Evolutionary conservation across 768 basidiomycete species (phyloP), one percentile per base, ranked within the genome.

Genomic region (Rubroboletus pulcherrimus): DNA sequence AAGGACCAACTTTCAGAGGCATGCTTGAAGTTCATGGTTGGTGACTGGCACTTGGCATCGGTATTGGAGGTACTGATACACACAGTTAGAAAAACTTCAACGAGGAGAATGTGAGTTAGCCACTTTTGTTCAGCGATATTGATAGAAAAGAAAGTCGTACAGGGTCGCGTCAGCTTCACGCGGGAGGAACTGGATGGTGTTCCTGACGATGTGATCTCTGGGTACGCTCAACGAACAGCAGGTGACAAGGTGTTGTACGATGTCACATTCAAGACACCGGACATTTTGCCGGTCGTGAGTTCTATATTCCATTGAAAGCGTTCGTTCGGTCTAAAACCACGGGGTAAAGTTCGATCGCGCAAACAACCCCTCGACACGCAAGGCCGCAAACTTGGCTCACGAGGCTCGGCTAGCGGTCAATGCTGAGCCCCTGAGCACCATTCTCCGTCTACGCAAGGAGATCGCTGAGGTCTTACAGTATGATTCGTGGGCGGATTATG

Each of bases 251-350:
- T 81, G 39, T 68, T 86, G 2, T 87, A 83, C 70, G 83, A 87
- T 45, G 81, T 90, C 37, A 89, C 89, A 1, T 89, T 79, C 77
- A 91, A 91, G 72, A 87, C 87, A 0, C 87, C 89, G 1, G 89
- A 91, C 64, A 87, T 91, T 61, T 81, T 84, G 73, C 90, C 89
- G 0, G 54, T 91, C 45, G 89, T 88, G 62, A 54, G 82, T 72
- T 10, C 37, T 10, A 12, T n/a, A 19, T 33, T 11, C 29, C 15
- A 12, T 43, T 10, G 33, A 44, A 37, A 11, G 11, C 29, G 0
- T 42, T 7, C 7, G 3, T 24, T 24, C 5, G 12, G 6, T 40
- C 35, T 61, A n/a, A 61, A 21, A 26, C 10, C 9, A 6, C 19
- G 8, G 33, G 14, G 24, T 57, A 29, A 56, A 89, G 89, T 84